These are phyloP conservation scores for Berberis vulgaris DNA, from an alignment of 164 flowering plant species.

Conservation along the genomic window DNA sequence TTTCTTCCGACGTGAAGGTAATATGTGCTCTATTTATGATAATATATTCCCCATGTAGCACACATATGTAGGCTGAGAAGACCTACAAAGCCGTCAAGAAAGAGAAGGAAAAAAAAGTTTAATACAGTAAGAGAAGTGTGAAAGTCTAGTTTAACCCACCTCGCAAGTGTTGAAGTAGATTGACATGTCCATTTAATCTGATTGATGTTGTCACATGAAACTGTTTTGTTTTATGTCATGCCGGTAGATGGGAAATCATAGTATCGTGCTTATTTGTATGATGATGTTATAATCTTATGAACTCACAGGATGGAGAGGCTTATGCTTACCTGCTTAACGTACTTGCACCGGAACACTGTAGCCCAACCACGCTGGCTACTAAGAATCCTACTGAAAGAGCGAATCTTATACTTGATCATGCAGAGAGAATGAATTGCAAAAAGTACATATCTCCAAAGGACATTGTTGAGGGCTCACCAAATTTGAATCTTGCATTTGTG, in stretches of 20 bases:
- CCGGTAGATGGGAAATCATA: background rate
- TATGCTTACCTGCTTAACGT: conserved; percentile 89
- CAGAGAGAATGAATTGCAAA: conserved; percentile 88
- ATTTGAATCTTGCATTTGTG: conserved; percentile 88
- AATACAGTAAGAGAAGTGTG: background rate
- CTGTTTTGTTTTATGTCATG: background rate
- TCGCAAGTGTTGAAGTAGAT: no score
- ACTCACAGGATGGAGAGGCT: conserved; percentile 81
- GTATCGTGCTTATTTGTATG: background rate
- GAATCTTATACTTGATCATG: conserved; percentile 72
- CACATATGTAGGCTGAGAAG: background rate
- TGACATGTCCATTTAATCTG: no score
- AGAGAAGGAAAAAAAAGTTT: no score
- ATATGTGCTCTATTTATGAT: background rate
- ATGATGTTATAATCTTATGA: background rate
- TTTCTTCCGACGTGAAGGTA: conserved; percentile 87
- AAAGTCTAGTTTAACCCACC: background rate
- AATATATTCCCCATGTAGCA: background rate
- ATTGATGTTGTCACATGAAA: no score
- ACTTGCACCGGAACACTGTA: conserved; percentile 88
- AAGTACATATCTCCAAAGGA: conserved; percentile 72
- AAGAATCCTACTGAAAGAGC: conserved; percentile 81
- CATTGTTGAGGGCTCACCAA: conserved; percentile 82
- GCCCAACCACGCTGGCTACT: conserved; percentile 56
- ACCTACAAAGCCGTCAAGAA: background rate